Percentiles rank a stretch among this genome's conserved stretches.
Conservation (phyloP, 2,329 filamentous ascomycete genomes). For the Chaetothyriales sp. region DNA sequence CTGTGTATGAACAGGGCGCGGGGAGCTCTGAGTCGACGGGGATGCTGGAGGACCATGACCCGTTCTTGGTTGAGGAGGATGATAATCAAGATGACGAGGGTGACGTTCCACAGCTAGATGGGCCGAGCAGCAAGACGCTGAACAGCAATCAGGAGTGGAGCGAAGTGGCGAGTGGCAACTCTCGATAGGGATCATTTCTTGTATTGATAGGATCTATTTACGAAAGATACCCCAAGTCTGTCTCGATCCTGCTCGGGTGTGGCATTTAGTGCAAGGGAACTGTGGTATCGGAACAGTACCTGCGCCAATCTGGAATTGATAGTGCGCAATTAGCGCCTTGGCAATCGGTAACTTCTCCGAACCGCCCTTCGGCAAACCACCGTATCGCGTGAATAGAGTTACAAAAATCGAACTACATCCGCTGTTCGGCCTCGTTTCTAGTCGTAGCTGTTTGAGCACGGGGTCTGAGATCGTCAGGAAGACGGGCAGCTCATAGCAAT, state of each 20-base stretch:
- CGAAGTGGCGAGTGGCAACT: background rate
- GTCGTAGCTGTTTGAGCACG: background rate
- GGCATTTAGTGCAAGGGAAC: no score
- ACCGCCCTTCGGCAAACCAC: background rate
- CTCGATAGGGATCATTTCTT: background rate
- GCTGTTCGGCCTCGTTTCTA: background rate
- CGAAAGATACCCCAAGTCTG: background rate
- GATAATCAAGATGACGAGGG: constrained; percentile 17
- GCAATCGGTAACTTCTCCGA: background rate
- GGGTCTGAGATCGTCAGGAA: background rate
- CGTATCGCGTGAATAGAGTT: background rate
- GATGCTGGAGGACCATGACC: constrained; percentile 15
- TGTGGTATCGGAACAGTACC: no score
- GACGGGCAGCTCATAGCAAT: background rate
- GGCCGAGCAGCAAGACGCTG: constrained; percentile 9
- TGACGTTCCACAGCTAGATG: constrained; percentile 10
- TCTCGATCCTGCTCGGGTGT: background rate
- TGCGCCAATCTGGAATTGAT: no score
- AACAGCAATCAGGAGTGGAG: constrained; percentile 15
- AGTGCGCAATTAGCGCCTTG: background rate
- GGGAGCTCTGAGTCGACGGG: constrained; percentile 6
- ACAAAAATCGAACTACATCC: background rate
- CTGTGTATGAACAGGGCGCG: constrained; percentile 18
- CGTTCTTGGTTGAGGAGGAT: constrained; percentile 7
- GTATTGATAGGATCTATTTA: background rate